These are phyloP conservation scores for Neotropicomus parvogracilis DNA, from an alignment of 1,284 basidiomycete genomes.

Conservation along the genomic window DNA sequence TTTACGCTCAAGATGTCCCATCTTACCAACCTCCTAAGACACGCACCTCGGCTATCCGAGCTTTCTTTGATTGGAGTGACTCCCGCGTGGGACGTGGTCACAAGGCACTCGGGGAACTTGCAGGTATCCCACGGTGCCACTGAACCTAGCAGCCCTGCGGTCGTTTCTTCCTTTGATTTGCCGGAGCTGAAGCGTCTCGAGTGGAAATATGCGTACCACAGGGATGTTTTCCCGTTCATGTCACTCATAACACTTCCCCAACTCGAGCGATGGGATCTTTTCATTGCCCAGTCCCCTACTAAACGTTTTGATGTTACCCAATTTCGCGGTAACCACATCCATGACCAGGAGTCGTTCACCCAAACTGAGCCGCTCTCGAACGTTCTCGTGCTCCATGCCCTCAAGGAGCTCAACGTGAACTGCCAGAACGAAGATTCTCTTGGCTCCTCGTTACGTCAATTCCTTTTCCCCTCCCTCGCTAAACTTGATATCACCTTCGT, in stretches of 20 bases:
- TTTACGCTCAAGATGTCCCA: slow-evolving; percentile 37
- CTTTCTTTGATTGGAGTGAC: slow-evolving; percentile 41
- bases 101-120: slow-evolving; percentile 16
- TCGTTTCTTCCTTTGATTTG: slow-evolving; percentile 27
- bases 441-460: slow-evolving; percentile 38
- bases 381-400: slow-evolving; percentile 28
- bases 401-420: slow-evolving; percentile 43
- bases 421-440: slow-evolving; percentile 40
- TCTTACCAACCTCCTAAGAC: slow-evolving; percentile 36
- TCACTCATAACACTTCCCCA: slow-evolving; percentile 28
- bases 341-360: slow-evolving; percentile 25
- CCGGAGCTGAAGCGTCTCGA: slow-evolving; percentile 24
- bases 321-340: slow-evolving; percentile 32
- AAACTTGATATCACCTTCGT: slow-evolving; percentile 40
- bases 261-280: slow-evolving; percentile 33
- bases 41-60: slow-evolving; percentile 39
- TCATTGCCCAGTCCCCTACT: slow-evolving; percentile 28
- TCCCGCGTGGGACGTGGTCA: slow-evolving; percentile 37
- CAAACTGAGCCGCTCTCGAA: slow-evolving; percentile 30
- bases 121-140: slow-evolving; percentile 6
- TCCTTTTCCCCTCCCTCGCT: slow-evolving; percentile 42
- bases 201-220: slow-evolving; percentile 32
- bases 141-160: slow-evolving; percentile 2
- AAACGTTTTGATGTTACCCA: slow-evolving; percentile 29
- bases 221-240: slow-evolving; percentile 32